Evolutionary conservation across 169 alveolate species (phyloP).

Genomic region (Plasmodium gonderi): DNA sequence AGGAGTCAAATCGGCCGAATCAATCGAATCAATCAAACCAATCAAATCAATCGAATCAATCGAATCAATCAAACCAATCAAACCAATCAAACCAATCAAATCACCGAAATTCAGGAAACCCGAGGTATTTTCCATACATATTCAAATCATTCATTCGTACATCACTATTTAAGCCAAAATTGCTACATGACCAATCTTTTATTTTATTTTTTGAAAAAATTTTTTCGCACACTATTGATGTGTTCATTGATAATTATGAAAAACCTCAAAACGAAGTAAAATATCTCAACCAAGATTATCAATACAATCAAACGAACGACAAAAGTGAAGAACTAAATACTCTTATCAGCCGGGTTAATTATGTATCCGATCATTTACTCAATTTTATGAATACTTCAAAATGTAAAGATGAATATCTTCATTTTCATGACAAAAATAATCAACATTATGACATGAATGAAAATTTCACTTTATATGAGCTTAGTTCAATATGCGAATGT

Average conservation of each 20-base stretch:
- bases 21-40: not conserved
- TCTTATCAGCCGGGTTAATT: too few species aligned
- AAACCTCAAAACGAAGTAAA: not conserved
- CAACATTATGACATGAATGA: not conserved
- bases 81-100: not conserved
- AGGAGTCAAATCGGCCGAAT: not conserved
- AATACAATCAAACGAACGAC: not conserved
- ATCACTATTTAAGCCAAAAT: not conserved
- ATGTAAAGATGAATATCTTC: not conserved
- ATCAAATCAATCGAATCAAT: not conserved
- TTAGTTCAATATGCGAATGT: slow-evolving; percentile 66
- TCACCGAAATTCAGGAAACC: not conserved
- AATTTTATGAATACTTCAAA: not conserved
- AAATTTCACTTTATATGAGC: slow-evolving; percentile 32
- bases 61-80: not conserved
- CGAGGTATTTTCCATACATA: slow-evolving; percentile 24
- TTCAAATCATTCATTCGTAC: slow-evolving; percentile 28
- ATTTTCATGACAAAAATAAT: not conserved
- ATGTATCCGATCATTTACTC: not conserved
- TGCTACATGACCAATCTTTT: not conserved
- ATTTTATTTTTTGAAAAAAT: slow-evolving; percentile 1
- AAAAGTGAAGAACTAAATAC: not conserved
- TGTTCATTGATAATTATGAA: slow-evolving; percentile 8
- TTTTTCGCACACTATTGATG: slow-evolving; percentile 9
- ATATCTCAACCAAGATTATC: not conserved